These are phyloP conservation scores for Zygoascus biomembranicola DNA, from an alignment of 805 yeast genomes.

Conservation along the genomic window DNA sequence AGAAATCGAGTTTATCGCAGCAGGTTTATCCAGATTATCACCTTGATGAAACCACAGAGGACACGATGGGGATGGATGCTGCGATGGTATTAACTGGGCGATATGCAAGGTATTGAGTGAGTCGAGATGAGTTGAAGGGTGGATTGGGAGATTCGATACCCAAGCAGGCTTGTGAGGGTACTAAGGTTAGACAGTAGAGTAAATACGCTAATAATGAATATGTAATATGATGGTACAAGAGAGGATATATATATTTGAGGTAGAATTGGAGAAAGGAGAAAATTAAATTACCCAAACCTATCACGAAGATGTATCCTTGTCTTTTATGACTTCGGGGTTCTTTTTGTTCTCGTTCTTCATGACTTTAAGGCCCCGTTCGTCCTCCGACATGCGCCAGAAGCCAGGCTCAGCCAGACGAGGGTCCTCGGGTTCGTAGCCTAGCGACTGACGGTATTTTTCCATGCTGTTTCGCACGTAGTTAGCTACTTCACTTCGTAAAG, in stretches of 20 bases:
- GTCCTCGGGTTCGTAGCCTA: conserved; percentile 44
- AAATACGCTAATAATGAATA: too few relatives aligned
- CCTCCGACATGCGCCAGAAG: conserved; percentile 50
- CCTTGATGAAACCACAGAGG: background rate
- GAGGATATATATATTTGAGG: too few relatives aligned
- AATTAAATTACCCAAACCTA: background rate
- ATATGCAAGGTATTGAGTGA: background rate
- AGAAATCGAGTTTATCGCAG: background rate
- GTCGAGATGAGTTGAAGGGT: background rate
- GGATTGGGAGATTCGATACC: background rate
- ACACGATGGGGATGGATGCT: background rate
- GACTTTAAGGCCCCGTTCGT: background rate
- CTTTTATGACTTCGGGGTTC: background rate
- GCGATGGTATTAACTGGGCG: background rate
- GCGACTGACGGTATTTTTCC: conserved; percentile 12
- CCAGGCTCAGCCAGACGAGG: conserved; percentile 50
- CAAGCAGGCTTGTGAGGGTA: too few relatives aligned
- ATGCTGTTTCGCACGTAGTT: conserved; percentile 58
- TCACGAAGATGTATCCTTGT: background rate
- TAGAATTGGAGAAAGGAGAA: background rate
- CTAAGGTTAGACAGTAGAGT: too few relatives aligned
- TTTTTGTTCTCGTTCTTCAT: conserved; percentile 1
- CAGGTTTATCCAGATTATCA: background rate
- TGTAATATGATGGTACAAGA: too few relatives aligned
- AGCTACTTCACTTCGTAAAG: conserved; percentile 64